phyloP scores from a whole-genome alignment of 345 rosid genomes.

The Geranium brycei region DNA sequence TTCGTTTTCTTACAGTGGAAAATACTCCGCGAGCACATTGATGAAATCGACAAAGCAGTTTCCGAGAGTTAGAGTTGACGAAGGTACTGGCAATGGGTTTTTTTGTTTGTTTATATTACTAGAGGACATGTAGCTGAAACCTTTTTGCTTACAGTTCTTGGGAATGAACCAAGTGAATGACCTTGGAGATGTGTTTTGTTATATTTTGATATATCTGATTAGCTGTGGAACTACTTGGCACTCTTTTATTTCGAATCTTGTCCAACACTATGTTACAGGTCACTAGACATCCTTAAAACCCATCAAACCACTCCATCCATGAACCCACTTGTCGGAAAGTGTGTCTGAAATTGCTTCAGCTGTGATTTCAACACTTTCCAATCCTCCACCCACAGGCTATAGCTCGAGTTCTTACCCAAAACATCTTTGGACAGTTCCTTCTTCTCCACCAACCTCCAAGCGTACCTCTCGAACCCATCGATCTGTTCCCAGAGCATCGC shows the following conservation, averaged over 20 bases:
- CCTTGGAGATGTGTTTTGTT: background rate
- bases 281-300: too few species aligned
- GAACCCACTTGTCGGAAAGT: background rate
- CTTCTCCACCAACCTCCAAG: conserved; percentile 22
- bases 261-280: too few species aligned
- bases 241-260: too few species aligned
- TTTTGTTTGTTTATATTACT: background rate
- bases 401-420: conserved; percentile 51
- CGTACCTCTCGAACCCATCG: conserved; percentile 25
- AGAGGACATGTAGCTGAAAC: background rate
- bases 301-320: background rate
- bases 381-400: conserved; percentile 37
- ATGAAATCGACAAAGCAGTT: conserved; percentile 56
- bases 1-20: conserved; percentile 45
- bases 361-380: conserved; percentile 22
- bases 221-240: background rate
- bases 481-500: conserved; percentile 22
- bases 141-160: background rate
- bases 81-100: background rate
- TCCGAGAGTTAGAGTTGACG: conserved; percentile 24
- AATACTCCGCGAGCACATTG: conserved; percentile 38
- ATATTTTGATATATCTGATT: background rate
- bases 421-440: conserved; percentile 69
- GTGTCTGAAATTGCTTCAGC: conserved; percentile 11
- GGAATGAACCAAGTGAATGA: background rate